A percentile compares a stretch with the other conserved stretches of the same genome.
Evolutionary conservation across 1,139 yeast genomes (phyloP).

Genomic region (Arxiozyma heterogenica): DNA sequence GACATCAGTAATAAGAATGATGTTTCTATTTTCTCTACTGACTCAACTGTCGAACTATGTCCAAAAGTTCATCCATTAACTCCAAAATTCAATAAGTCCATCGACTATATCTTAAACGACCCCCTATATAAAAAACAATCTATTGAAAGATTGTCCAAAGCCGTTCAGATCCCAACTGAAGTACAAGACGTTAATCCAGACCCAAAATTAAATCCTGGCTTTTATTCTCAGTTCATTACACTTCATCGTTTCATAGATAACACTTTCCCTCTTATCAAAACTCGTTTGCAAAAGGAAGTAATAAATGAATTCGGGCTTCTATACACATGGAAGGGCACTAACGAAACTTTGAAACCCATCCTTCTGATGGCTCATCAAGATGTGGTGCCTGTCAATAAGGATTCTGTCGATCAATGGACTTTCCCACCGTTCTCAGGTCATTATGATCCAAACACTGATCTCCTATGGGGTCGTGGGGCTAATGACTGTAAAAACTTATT

Average conservation of each 20-base stretch:
- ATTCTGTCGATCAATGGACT: slow-evolving; percentile 51
- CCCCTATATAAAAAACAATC: slow-evolving; percentile 35
- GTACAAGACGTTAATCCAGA: slow-evolving; percentile 44
- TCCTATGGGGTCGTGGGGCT: slow-evolving; percentile 58
- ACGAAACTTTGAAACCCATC: slow-evolving; percentile 48
- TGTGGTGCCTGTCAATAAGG: slow-evolving; percentile 69
- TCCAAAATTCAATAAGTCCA: slow-evolving; percentile 15
- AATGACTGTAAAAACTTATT: slow-evolving; percentile 54
- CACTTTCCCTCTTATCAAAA: slow-evolving; percentile 53
- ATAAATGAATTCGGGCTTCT: slow-evolving; percentile 63
- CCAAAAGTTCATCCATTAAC: slow-evolving; percentile 9
- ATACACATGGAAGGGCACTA: slow-evolving; percentile 56
- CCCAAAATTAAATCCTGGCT: slow-evolving; percentile 34
- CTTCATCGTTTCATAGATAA: slow-evolving; percentile 47
- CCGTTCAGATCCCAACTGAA: slow-evolving; percentile 55
- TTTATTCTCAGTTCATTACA: slow-evolving; percentile 23
- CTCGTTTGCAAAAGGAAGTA: slow-evolving; percentile 40
- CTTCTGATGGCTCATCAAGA: slow-evolving; percentile 73
- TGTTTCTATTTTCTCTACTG: neutral
- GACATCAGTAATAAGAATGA: neutral
- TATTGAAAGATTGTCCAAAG: slow-evolving; percentile 40
- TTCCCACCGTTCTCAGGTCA: slow-evolving; percentile 63
- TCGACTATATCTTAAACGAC: slow-evolving; percentile 33
- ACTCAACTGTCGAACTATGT: slow-evolving; percentile 5
- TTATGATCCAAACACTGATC: slow-evolving; percentile 45